phyloP scores from a whole-genome alignment of 2,329 filamentous ascomycete species.

The Aspergillus sp. region DNA sequence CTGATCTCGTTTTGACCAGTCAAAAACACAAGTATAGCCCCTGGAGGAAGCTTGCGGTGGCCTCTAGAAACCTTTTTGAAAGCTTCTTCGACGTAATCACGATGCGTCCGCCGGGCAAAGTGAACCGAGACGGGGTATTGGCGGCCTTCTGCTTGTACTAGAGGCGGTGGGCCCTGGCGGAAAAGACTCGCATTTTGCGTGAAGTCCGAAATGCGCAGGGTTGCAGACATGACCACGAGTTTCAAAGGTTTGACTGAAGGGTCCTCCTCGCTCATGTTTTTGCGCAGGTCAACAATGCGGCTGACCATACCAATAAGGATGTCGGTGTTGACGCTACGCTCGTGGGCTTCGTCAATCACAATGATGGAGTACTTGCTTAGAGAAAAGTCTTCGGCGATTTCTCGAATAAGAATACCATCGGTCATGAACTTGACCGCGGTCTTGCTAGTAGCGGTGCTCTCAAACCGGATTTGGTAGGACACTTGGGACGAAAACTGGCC shows the following conservation, averaged over 20 bases:
- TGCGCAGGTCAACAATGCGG: conserved; percentile 80
- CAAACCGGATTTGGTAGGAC: conserved; percentile 93
- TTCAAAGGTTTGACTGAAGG: conserved; percentile 75
- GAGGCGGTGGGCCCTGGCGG: conserved; percentile 68
- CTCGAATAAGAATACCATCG: conserved; percentile 89
- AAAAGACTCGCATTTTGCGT: conserved; percentile 82
- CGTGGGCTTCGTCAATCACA: conserved; percentile 95
- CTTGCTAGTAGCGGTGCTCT: conserved; percentile 73
- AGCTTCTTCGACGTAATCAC: conserved; percentile 88
- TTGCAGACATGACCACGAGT: conserved; percentile 97
- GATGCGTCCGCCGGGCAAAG: conserved; percentile 77
- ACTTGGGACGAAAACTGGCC: conserved; percentile 75
- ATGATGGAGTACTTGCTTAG: conserved; percentile 89
- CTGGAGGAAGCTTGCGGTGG: conserved; percentile 84
- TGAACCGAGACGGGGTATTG: conserved; percentile 89
- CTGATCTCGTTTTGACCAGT: conserved; percentile 92
- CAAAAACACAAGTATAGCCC: conserved; percentile 89
- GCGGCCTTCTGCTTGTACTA: conserved; percentile 86
- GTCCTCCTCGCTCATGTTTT: conserved; percentile 71
- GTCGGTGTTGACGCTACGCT: conserved; percentile 95
- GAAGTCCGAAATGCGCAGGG: conserved; percentile 85
- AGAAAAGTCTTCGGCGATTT: conserved; percentile 85
- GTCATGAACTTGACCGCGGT: conserved; percentile 99
- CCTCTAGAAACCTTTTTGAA: conserved; percentile 84
- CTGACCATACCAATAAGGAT: conserved; percentile 97